A percentile compares a stretch with the other conserved stretches of the same genome.
Evolutionary conservation across 345 rosid genomes (phyloP).

Genomic region (Pugionium cornutum): DNA sequence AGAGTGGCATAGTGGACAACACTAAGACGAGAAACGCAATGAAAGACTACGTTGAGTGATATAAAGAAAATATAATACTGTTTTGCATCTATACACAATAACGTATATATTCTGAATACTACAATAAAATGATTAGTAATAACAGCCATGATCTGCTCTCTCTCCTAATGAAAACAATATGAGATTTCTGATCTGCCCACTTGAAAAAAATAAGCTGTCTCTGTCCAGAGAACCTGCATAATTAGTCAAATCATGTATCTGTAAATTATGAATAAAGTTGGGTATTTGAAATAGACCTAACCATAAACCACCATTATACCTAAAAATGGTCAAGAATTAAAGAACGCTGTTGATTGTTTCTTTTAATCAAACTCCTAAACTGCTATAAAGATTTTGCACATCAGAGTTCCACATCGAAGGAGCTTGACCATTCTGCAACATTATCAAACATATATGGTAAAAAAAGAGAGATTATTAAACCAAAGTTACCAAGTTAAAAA

Average conservation of each 20-base stretch:
- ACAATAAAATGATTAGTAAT: slow-evolving; percentile 4
- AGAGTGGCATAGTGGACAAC: background rate
- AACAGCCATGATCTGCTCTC: slow-evolving; percentile 7
- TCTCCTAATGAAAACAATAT: slow-evolving; percentile 23
- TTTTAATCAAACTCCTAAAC: slow-evolving; percentile 52
- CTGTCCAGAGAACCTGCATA: slow-evolving; percentile 23
- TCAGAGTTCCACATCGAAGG: slow-evolving; percentile 65
- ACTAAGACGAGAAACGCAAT: slow-evolving; percentile 3
- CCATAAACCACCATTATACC: slow-evolving; percentile 39
- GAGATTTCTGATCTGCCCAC: slow-evolving; percentile 25
- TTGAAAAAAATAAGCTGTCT: slow-evolving; percentile 18
- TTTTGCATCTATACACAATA: slow-evolving; percentile 29
- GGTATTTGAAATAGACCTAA: background rate
- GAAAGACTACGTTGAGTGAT: background rate
- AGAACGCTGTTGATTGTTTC: slow-evolving; percentile 39
- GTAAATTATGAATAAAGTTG: background rate
- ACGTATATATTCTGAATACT: slow-evolving; percentile 10
- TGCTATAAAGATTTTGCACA: slow-evolving; percentile 62
- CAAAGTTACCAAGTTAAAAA: background rate
- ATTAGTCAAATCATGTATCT: slow-evolving; percentile 4
- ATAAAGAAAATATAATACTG: background rate
- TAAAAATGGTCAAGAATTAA: slow-evolving; percentile 47
- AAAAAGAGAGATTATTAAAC: slow-evolving; percentile 3
- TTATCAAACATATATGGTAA: background rate
- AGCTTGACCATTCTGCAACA: slow-evolving; percentile 59